Percentiles rank a stretch among this genome's conserved stretches.
Evolutionary conservation across 257 asterid species (phyloP).

Genomic region (Leonotis leonurus): DNA sequence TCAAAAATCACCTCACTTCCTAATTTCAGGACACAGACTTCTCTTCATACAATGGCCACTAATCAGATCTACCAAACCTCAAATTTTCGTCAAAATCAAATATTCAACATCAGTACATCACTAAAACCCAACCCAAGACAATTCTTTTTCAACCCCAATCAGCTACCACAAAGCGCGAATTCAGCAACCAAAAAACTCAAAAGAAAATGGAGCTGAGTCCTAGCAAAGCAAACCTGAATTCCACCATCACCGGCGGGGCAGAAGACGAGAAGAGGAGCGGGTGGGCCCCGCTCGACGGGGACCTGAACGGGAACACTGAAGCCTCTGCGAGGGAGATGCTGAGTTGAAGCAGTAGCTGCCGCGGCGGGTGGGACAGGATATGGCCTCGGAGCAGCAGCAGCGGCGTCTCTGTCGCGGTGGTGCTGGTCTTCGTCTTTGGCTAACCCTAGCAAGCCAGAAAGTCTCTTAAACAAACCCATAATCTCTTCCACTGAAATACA

Average conservation of each 20-base stretch:
- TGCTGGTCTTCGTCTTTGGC: constrained; percentile 47
- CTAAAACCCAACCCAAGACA: constrained; percentile 8
- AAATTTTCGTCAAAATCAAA: background rate
- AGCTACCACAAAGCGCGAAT: background rate
- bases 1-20: background rate
- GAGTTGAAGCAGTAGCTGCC: constrained; percentile 36
- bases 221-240: constrained; percentile 51
- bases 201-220: too few relatives aligned
- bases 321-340: constrained; percentile 51
- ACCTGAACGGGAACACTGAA: constrained; percentile 70
- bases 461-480: constrained; percentile 54
- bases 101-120: background rate
- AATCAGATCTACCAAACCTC: constrained; percentile 19
- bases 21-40: constrained; percentile 1
- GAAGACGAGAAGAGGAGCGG: constrained; percentile 52
- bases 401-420: constrained; percentile 23
- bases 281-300: constrained; percentile 49
- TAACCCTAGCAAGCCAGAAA: constrained; percentile 56
- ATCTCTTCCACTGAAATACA: constrained; percentile 27
- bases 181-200: background rate
- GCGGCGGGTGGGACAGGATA: constrained; percentile 25
- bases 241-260: constrained; percentile 75
- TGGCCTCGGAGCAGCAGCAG: constrained; percentile 23
- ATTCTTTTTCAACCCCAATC: background rate
- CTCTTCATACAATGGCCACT: background rate